Conservation (phyloP, 2,329 filamentous ascomycete species). For the Stagonosporopsis cucurbitacearum region DNA sequence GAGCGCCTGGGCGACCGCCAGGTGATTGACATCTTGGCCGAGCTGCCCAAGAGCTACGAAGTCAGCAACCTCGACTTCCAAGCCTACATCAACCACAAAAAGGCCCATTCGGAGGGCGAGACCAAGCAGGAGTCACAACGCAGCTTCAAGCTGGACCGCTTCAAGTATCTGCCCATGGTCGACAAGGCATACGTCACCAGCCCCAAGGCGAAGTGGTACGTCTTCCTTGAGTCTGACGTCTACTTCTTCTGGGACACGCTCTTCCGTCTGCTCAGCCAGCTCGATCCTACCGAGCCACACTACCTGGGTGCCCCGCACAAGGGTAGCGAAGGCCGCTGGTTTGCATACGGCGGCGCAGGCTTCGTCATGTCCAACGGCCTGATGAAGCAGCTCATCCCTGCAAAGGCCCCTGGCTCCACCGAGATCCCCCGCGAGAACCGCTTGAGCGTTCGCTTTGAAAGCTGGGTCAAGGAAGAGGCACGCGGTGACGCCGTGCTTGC, state of each 20-base stretch:
- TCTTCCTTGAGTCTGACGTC: conserved; percentile 50
- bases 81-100: conserved; percentile 57
- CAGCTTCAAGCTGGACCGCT: conserved; percentile 64
- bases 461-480: conserved; percentile 53
- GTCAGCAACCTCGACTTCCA: conserved; percentile 59
- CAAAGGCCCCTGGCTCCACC: conserved; percentile 25
- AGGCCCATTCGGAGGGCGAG: conserved; percentile 46
- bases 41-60: conserved; percentile 54
- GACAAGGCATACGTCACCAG: conserved; percentile 55
- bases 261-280: conserved; percentile 50
- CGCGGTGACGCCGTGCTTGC: conserved; percentile 51
- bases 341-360: conserved; percentile 55
- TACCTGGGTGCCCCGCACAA: conserved; percentile 51
- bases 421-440: conserved; percentile 43
- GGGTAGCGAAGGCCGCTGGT: conserved; percentile 41
- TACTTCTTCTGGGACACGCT: conserved; percentile 51
- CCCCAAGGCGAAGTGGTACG: conserved; percentile 48
- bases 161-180: conserved; percentile 65
- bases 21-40: conserved; percentile 57
- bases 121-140: conserved; percentile 56
- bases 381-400: conserved; percentile 56
- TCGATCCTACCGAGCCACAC: conserved; percentile 46
- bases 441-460: conserved; percentile 41
- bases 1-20: conserved; percentile 60
- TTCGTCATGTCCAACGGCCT: conserved; percentile 58